Conservation (phyloP, 2,329 filamentous ascomycete species). For the Endoconidiophora polonica region DNA sequence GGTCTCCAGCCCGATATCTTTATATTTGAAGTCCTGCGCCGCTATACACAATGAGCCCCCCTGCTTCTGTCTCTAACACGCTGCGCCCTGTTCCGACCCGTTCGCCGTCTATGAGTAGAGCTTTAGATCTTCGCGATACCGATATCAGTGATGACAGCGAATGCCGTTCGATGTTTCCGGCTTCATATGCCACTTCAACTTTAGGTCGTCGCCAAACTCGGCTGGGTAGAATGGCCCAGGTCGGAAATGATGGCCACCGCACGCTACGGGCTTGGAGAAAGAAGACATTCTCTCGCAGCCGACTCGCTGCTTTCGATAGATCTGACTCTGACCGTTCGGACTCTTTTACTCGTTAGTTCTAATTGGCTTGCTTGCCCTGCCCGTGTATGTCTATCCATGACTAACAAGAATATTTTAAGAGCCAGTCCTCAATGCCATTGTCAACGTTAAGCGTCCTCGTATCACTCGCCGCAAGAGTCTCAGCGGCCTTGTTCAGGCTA, state of each 20-base stretch:
- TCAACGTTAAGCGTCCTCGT: constrained; percentile 4
- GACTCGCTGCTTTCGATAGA: constrained; percentile 4
- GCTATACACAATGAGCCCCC: too few relatives aligned
- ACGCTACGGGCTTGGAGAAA: constrained; percentile 10
- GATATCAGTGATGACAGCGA: constrained; percentile 12
- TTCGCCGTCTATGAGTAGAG: constrained; percentile 7
- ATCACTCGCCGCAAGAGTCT: constrained; percentile 11
- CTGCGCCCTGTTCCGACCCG: too few relatives aligned
- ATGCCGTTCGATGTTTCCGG: constrained; percentile 10
- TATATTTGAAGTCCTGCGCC: too few relatives aligned
- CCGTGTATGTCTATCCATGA: not conserved
- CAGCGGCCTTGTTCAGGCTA: constrained; percentile 9
- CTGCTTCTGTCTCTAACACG: too few relatives aligned
- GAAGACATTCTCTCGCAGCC: constrained; percentile 10
- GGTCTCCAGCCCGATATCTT: too few relatives aligned
- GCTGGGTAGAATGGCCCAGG: constrained; percentile 4
- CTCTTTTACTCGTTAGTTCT: not conserved
- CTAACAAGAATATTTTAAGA: not conserved
- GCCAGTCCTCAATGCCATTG: not conserved
- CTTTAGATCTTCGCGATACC: constrained; percentile 11
- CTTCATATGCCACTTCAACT: constrained; percentile 10
- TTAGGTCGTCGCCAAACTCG: constrained; percentile 1
- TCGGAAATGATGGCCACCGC: constrained; percentile 10
- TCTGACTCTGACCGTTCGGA: constrained; percentile 7
- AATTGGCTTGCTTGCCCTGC: not conserved